Evolutionary conservation across 495 filamentous ascomycete species (phyloP).

Genomic region (Letharia lupina): DNA sequence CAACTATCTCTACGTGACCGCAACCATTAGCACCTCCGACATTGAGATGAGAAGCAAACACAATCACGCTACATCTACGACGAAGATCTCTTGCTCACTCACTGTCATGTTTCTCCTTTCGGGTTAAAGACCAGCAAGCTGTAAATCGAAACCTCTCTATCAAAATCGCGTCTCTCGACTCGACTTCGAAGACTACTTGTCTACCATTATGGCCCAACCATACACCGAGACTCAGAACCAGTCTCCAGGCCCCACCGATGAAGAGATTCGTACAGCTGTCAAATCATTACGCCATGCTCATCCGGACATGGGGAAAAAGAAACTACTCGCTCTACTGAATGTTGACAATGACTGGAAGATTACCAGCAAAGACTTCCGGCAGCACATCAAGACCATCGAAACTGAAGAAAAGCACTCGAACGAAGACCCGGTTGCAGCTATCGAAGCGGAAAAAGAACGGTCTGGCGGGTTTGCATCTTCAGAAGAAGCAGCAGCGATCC

Average conservation of each 20-base stretch:
- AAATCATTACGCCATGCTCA: not conserved
- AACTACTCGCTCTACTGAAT: not conserved
- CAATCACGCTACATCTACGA: not conserved
- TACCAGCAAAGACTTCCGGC: not conserved
- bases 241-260: not conserved
- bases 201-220: not conserved
- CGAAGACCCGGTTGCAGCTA: not conserved
- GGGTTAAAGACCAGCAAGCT: not conserved
- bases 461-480: not conserved
- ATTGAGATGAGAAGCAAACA: not conserved
- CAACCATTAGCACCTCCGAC: not conserved
- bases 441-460: not conserved
- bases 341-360: not conserved
- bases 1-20: too few relatives aligned
- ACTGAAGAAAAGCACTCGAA: not conserved
- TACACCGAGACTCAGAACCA: not conserved
- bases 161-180: not conserved
- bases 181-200: not conserved
- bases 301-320: not conserved
- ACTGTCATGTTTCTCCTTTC: not conserved
- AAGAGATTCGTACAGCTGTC: not conserved
- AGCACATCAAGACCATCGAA: not conserved
- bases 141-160: not conserved
- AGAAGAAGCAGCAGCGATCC: not conserved
- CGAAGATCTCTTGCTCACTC: not conserved